Evolutionary conservation across 352 stramenopile genomes (phyloP).

Genomic region (Phytophthora crassamura): DNA sequence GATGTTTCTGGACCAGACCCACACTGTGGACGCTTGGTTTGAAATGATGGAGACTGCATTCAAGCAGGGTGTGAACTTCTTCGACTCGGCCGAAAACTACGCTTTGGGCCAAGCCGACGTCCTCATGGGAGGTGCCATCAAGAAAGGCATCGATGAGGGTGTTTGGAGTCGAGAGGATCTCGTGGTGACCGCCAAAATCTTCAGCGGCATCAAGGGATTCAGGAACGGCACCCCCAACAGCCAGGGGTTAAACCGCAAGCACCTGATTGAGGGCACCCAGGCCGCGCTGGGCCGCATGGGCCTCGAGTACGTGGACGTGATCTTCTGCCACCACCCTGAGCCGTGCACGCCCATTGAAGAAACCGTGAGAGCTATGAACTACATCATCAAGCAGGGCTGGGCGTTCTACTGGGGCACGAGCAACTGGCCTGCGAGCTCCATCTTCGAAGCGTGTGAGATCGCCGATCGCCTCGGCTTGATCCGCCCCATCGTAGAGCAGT

Average conservation of each 20-base stretch:
- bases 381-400: constrained; percentile 57
- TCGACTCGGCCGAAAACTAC: constrained; percentile 36
- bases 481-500: constrained; percentile 53
- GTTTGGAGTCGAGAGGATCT: constrained; percentile 53
- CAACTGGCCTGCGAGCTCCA: constrained; percentile 33
- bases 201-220: constrained; percentile 32
- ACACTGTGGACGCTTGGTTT: constrained; percentile 17
- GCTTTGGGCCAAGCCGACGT: constrained; percentile 6
- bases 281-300: constrained; percentile 45
- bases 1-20: constrained; percentile 9
- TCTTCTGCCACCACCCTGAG: constrained; percentile 64
- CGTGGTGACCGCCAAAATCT: constrained; percentile 62
- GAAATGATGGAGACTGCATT: constrained; percentile 27
- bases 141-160: constrained; percentile 39
- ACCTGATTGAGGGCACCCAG: constrained; percentile 55
- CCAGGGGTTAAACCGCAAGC: constrained; percentile 41
- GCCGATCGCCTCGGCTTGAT: constrained; percentile 42
- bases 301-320: constrained; percentile 58
- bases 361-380: constrained; percentile 65
- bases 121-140: constrained; percentile 47
- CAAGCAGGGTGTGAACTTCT: constrained; percentile 53
- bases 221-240: constrained; percentile 21
- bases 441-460: constrained; percentile 55
- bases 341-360: constrained; percentile 63
- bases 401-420: constrained; percentile 68